Percentiles rank a stretch among this genome's conserved stretches.
Conservation (phyloP, 2,329 filamentous ascomycete species). For the Aspergillus cejpii region DNA sequence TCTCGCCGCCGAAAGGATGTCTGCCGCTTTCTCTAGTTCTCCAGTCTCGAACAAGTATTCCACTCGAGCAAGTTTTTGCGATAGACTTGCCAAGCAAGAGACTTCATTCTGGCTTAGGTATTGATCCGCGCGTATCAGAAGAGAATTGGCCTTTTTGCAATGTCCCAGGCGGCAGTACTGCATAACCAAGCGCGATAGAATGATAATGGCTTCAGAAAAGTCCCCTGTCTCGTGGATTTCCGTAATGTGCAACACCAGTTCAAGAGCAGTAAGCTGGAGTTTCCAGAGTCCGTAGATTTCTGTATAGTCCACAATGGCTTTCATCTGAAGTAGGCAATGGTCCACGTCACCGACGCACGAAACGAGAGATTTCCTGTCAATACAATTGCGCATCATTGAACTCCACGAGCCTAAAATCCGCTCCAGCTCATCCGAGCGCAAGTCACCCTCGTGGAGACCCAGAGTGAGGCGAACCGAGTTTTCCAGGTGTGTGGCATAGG, state of each 20-base stretch:
- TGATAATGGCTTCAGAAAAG: conserved; percentile 37
- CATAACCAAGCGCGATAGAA: conserved; percentile 44
- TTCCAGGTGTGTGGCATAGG: conserved; percentile 25
- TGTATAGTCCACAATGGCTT: conserved; percentile 51
- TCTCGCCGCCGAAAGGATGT: conserved; percentile 27
- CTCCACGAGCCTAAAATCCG: conserved; percentile 32
- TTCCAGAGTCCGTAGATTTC: conserved; percentile 52
- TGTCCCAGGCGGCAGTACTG: conserved; percentile 57
- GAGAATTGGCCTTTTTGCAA: conserved; percentile 50
- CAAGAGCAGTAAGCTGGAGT: conserved; percentile 45
- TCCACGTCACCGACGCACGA: conserved; percentile 47
- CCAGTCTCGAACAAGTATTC: conserved; percentile 67
- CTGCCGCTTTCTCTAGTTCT: conserved; percentile 54
- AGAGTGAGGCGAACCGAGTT: conserved; percentile 33
- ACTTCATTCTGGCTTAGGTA: conserved; percentile 39
- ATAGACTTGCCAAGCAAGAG: conserved; percentile 44
- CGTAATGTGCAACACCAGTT: conserved; percentile 43
- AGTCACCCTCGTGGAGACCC: conserved; percentile 30
- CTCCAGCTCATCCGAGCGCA: conserved; percentile 24
- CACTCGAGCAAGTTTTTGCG: conserved; percentile 63
- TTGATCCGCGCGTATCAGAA: conserved; percentile 54
- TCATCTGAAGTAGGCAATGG: conserved; percentile 47
- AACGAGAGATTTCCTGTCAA: conserved; percentile 39
- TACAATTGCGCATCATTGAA: conserved; percentile 41
- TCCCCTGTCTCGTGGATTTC: conserved; percentile 40